phyloP scores from a whole-genome alignment of 2,329 filamentous ascomycete genomes.

The Diplodia corticola region DNA sequence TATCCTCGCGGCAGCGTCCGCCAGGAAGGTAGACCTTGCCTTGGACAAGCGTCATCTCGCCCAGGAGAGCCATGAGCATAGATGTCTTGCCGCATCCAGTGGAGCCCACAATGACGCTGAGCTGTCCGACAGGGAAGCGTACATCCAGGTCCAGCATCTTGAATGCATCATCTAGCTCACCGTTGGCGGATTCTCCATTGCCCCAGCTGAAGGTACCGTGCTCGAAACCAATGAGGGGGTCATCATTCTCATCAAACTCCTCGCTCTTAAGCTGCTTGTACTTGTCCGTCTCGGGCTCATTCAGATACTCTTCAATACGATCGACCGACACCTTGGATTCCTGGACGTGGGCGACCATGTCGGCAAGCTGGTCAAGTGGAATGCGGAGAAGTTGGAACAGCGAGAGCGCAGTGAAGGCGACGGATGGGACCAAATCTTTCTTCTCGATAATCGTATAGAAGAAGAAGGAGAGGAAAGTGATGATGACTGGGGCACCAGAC shows the following conservation, averaged over 20 bases:
- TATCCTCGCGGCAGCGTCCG: conserved; percentile 80
- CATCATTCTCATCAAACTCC: conserved; percentile 66
- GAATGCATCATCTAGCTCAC: conserved; percentile 65
- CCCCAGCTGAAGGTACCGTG: conserved; percentile 90
- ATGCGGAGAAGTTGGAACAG: conserved; percentile 93
- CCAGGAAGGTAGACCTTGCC: conserved; percentile 85
- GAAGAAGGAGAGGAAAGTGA: conserved; percentile 95
- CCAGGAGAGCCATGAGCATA: conserved; percentile 89
- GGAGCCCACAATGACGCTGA: conserved; percentile 90
- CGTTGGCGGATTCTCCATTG: conserved; percentile 51
- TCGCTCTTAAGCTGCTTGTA: conserved; percentile 78
- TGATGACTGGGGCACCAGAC: conserved; percentile 93
- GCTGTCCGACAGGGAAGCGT: conserved; percentile 77
- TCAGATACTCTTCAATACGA: conserved; percentile 90
- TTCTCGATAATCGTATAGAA: conserved; percentile 88
- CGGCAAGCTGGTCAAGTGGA: conserved; percentile 90
- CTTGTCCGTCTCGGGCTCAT: conserved; percentile 94
- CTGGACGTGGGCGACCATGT: conserved; percentile 98
- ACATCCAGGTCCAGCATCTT: conserved; percentile 81
- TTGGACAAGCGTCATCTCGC: conserved; percentile 87
- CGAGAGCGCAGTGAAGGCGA: conserved; percentile 94
- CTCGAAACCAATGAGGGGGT: conserved; percentile 79
- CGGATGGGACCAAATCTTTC: conserved; percentile 84
- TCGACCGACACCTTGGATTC: conserved; percentile 97
- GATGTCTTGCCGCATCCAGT: conserved; percentile 97